Base-by-base conservation (phyloP, 1,284 basidiomycete genomes). In the Pholiota adiposa region DNA sequence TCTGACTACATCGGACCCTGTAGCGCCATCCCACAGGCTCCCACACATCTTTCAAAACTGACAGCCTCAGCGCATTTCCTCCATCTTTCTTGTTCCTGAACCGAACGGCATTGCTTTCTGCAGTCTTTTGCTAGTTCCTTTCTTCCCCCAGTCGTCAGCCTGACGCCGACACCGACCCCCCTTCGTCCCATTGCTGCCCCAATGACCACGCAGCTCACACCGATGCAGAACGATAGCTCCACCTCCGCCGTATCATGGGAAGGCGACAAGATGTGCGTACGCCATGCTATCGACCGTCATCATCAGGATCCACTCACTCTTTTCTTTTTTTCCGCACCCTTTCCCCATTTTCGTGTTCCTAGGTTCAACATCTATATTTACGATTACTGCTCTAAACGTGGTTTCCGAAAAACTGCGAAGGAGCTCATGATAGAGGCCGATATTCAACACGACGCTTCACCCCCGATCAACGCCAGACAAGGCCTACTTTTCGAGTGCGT, bases 321-420 rank as follows among this genome's bases (percentile, higher is more conserved):
- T 51, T 63, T 56, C 40, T 57, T 60, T 54, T 60, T 34, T 62
- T 59, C 58, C 29, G 16, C 9, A 52, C 51, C 58, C 60, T 49
- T 63, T 58, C 46, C 16, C 21, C 5, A 38, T 50, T 63, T 60
- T 25, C 23, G 21, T 40, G n/a, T n/a, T 29, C 29, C 25, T 70
- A 92, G 90, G 90, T 92, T 92, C 73, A 90, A 93, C 74, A 89
- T 93, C 65, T 93, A 93, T 75, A 92, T 93, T 63, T 83, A 88
- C 72, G 90, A 93, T 75, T 93, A 93, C 69, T 92, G 89, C 75
- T 75, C 72, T 65, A 93, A 93, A 73, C 86, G 90, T 56, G 90
- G 90, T 56, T 93, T 86, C 67, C 73, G 70, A 65, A 87, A 86
- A 69, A 90, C 90, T 0, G 89, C 89, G 14, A 75, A 73, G 29